Base-by-base conservation (phyloP, 1,139 yeast genomes). In the Geotrichum fermentans region DNA sequence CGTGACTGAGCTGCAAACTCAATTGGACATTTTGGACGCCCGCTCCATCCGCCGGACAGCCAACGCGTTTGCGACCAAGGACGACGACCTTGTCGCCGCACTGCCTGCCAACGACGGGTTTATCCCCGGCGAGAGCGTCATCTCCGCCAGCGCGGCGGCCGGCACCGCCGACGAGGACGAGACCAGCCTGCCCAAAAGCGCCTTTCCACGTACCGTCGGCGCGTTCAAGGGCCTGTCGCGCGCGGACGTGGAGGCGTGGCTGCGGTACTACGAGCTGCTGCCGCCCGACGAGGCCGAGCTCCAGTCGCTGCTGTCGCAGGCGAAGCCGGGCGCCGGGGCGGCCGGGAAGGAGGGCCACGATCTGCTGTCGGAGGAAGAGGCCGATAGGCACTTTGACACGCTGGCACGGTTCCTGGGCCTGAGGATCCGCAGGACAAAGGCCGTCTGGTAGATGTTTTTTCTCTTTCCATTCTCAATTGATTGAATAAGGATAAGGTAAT, bases 1-100 rank as follows among this genome's bases (percentile, higher is more conserved):
- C 42, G 97, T 89, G 11, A 89, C 89, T 5, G 97, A 90, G 64
- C 70, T 90, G 52, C 97, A 89, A 66, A 83, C 85, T 4, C 97
- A 90, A 67, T 73, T 90, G 59, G 94, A 86, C 46, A 52, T 68
- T 34, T 56, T 69, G 28, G 72, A 70, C 43, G 71, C 73, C 52
- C 61, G 68, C 32, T 62, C 66, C 17, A 55, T 66, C 16, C 62
- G 70, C 26, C 60, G 73, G 42, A 59, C 61, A 2, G 65, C 51
- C 20, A 69, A 69, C 52, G 60, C 63, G 17, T 56, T 59, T 39
- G 61, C 62, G n/a, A 65, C 66, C 7, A 68, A 66, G 3, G 63
- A 65, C 14, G 59, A 59, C 4, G 80, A 76, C 38, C 52, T 62
- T 2, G 59, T 82, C 29, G 79, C 80, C 0, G 77, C 83, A 4